These are phyloP conservation scores for Amphichorda felina DNA, from an alignment of 2,329 filamentous ascomycete species.

Conservation along the genomic window DNA sequence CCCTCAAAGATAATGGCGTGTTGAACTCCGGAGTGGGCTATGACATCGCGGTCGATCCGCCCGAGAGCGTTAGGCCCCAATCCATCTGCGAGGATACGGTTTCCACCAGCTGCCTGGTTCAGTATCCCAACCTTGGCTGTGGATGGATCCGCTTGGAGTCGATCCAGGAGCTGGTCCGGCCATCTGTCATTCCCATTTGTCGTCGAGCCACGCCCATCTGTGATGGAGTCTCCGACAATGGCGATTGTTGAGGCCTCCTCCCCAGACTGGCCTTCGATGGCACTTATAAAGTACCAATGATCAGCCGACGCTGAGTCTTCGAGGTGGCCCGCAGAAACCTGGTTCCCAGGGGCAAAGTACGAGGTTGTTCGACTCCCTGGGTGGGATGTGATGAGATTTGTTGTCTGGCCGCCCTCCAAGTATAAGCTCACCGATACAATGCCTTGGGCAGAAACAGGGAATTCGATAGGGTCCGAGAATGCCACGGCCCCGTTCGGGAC, in stretches of 20 bases:
- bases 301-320: constrained; percentile 14
- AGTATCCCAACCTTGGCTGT: constrained; percentile 32
- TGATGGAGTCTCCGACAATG: constrained; percentile 55
- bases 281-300: constrained; percentile 49
- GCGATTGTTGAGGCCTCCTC: constrained; percentile 29
- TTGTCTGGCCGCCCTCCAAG: constrained; percentile 39
- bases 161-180: constrained; percentile 28
- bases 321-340: constrained; percentile 28
- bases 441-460: constrained; percentile 32
- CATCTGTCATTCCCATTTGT: constrained; percentile 43
- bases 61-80: constrained; percentile 45
- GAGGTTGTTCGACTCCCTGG: constrained; percentile 48
- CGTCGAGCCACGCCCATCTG: constrained; percentile 49
- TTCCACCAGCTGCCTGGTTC: constrained; percentile 54
- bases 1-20: constrained; percentile 51
- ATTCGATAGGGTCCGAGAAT: constrained; percentile 45
- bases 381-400: constrained; percentile 44
- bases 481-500: constrained; percentile 42
- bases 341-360: constrained; percentile 41
- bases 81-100: constrained; percentile 46
- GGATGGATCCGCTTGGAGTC: constrained; percentile 24
- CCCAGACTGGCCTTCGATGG: constrained; percentile 38
- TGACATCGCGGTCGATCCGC: constrained; percentile 47
- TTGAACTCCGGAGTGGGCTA: constrained; percentile 38
- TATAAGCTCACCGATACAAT: constrained; percentile 47